Evolutionary conservation across 768 basidiomycete species (phyloP).

Genomic region (Rickenella mellea): DNA sequence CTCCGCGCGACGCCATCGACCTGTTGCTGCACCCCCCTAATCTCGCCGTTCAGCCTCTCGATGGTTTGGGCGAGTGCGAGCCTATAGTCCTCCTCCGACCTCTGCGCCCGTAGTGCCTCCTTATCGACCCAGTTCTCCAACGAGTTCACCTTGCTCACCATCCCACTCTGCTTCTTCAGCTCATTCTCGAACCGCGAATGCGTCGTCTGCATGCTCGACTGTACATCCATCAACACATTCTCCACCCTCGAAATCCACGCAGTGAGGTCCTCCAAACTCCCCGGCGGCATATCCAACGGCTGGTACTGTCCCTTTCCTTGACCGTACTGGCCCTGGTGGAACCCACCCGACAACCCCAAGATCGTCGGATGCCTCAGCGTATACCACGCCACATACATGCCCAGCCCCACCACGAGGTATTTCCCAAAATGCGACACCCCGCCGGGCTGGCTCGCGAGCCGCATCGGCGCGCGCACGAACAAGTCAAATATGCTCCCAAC

Average conservation of each 20-base stretch:
- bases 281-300: slow-evolving; percentile 48
- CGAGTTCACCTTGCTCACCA: slow-evolving; percentile 42
- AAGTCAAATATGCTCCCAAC: slow-evolving; percentile 41
- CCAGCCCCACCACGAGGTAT: slow-evolving; percentile 31
- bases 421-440: slow-evolving; percentile 26
- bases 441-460: slow-evolving; percentile 25
- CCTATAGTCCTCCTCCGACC: slow-evolving; percentile 19
- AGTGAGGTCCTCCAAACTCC: slow-evolving; percentile 58
- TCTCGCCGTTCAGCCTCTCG: slow-evolving; percentile 1
- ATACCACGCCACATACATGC: slow-evolving; percentile 37
- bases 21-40: slow-evolving; percentile 6
- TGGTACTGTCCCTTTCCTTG: slow-evolving; percentile 24
- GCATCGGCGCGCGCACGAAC: slow-evolving; percentile 37
- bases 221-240: slow-evolving; percentile 48
- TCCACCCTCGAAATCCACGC: slow-evolving; percentile 57
- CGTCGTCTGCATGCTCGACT: slow-evolving; percentile 41
- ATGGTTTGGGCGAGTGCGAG: slow-evolving; percentile 7
- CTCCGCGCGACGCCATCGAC: slow-evolving; percentile 13
- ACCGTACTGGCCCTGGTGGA: too few species aligned
- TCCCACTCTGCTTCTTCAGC: slow-evolving; percentile 37
- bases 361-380: slow-evolving; percentile 27
- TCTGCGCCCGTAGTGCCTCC: slow-evolving; percentile 38
- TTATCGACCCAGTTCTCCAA: slow-evolving; percentile 47
- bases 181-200: slow-evolving; percentile 46
- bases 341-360: too few species aligned